phyloP scores from a whole-genome alignment of 73 alveolate genomes.

The Paraurostyla sp. region DNA sequence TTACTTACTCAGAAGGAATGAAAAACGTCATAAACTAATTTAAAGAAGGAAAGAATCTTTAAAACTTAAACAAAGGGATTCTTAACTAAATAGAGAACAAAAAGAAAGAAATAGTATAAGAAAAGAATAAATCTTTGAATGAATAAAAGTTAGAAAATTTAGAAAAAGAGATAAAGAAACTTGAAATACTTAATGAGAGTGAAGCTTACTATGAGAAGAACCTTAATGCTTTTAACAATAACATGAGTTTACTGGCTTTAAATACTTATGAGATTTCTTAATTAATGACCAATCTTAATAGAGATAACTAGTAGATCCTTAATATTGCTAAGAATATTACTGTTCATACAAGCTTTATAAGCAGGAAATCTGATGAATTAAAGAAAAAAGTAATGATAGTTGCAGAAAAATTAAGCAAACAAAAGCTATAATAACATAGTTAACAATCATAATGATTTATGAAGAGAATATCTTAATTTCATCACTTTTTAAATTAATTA shows the following conservation, averaged over 20 bases:
- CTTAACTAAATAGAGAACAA: not conserved
- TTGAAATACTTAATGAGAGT: slow-evolving; percentile 34
- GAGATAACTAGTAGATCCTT: slow-evolving; percentile 37
- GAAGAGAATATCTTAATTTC: no score
- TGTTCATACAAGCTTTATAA: slow-evolving; percentile 54
- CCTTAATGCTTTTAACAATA: slow-evolving; percentile 35
- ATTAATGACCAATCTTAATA: slow-evolving; percentile 15
- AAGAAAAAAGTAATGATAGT: not conserved
- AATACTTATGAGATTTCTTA: slow-evolving; percentile 54
- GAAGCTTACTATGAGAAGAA: slow-evolving; percentile 19
- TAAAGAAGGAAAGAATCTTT: not conserved
- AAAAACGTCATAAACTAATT: slow-evolving; percentile 20
- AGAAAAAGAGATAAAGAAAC: slow-evolving; percentile 19
- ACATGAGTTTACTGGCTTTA: slow-evolving; percentile 63
- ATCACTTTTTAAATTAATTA: no score
- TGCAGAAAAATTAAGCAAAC: slow-evolving; percentile 4
- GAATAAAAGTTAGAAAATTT: slow-evolving; percentile 5
- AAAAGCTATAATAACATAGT: not conserved
- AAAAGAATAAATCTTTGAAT: not conserved
- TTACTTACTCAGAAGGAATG: slow-evolving; percentile 47
- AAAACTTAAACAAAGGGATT: not conserved
- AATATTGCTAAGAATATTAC: slow-evolving; percentile 24
- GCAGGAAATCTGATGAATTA: slow-evolving; percentile 26
- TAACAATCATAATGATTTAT: no score
- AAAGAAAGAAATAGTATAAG: not conserved